Percentiles rank a stretch among this genome's conserved stretches.
Conservation (phyloP, 192 early-diverging fungal genomes). For the Lobosporangium transversale region DNA sequence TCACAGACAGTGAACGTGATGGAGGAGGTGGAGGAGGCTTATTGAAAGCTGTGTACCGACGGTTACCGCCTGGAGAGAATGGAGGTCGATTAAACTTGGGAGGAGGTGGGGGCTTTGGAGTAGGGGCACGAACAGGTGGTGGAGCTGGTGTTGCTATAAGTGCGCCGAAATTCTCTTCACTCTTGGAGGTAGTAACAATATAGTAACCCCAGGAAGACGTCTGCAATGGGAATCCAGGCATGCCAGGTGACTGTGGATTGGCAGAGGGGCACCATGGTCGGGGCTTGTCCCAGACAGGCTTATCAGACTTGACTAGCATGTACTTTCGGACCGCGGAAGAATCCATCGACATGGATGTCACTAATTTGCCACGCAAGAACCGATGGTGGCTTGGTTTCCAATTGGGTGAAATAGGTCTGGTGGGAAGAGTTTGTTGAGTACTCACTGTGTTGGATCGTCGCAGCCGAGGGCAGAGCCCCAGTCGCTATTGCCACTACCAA, state of each 20-base stretch:
- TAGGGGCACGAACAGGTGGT: constrained; percentile 4
- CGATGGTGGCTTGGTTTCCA: constrained; percentile 9
- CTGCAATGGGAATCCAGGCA: constrained; percentile 46
- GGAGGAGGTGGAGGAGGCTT: constrained; percentile 16
- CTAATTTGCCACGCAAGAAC: constrained; percentile 29
- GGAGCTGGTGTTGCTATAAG: constrained; percentile 37
- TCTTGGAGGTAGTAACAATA: constrained; percentile 11
- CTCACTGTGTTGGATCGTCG: constrained; percentile 9
- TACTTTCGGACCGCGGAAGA: constrained; percentile 26
- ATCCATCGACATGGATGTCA: constrained; percentile 35
- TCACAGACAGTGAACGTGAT: constrained; percentile 18
- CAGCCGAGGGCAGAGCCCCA: background rate
- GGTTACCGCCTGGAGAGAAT: constrained; percentile 38
- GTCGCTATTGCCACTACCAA: constrained; percentile 15
- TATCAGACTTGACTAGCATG: constrained; percentile 35
- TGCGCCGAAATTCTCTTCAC: constrained; percentile 14
- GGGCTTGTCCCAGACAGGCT: constrained; percentile 21
- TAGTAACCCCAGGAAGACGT: constrained; percentile 43
- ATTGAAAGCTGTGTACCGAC: constrained; percentile 28
- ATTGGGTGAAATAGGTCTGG: constrained; percentile 4
- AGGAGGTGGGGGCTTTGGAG: constrained; percentile 10
- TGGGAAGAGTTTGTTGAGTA: constrained; percentile 6
- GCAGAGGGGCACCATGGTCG: constrained; percentile 42
- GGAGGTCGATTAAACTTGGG: constrained; percentile 34
- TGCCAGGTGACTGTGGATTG: constrained; percentile 13